Conservation (phyloP, 345 rosid species). For the Raphanus sativus region DNA sequence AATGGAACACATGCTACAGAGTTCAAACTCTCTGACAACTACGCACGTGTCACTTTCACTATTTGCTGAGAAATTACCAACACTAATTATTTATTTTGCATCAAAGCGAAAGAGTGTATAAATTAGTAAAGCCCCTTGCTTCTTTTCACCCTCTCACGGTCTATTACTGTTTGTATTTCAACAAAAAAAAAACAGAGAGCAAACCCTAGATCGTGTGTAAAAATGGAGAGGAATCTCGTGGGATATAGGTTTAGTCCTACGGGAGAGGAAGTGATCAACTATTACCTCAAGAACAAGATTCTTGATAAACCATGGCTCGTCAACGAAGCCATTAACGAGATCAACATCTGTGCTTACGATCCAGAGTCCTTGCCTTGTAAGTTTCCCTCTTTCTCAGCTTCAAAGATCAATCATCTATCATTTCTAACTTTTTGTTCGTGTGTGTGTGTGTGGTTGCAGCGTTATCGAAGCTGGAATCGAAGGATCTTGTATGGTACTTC, state of each 20-base stretch:
- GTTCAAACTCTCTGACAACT: background rate
- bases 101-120: no score
- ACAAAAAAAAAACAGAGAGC: background rate
- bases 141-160: no score
- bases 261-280: constrained; percentile 27
- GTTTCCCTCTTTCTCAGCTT: background rate
- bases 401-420: background rate
- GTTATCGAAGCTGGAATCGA: constrained; percentile 9
- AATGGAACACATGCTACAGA: background rate
- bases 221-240: constrained; percentile 15
- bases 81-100: no score
- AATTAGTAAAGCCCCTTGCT: no score
- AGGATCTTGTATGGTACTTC: constrained; percentile 46
- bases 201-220: background rate
- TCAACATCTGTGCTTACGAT: constrained; percentile 29
- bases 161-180: no score
- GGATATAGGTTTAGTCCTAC: constrained; percentile 33
- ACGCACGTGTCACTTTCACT: background rate
- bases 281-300: constrained; percentile 32
- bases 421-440: background rate
- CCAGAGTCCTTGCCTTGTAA: constrained; percentile 44
- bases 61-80: background rate
- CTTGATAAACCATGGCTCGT: constrained; percentile 18
- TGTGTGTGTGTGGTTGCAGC: background rate
- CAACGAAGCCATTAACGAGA: constrained; percentile 14